Conservation (phyloP, 139 green algal species). For the Bryopsis sp. region DNA sequence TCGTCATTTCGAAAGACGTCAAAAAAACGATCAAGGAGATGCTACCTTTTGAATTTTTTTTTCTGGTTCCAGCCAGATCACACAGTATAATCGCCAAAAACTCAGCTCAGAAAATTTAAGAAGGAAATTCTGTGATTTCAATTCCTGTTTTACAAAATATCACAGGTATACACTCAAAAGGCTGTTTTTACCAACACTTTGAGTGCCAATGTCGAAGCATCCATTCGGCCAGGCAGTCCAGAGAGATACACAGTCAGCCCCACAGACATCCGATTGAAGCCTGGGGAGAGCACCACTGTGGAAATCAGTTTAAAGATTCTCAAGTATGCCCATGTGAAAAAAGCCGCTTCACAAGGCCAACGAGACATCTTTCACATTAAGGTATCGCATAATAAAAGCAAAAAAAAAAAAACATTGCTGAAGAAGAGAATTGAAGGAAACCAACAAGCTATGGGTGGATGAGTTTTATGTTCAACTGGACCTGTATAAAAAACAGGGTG, state of each 20-base stretch:
- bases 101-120: too few relatives aligned
- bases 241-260: constrained; percentile 56
- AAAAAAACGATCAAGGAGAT: too few relatives aligned
- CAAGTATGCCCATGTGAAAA: constrained; percentile 47
- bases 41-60: too few relatives aligned
- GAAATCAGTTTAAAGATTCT: constrained; percentile 45
- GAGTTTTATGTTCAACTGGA: too few relatives aligned
- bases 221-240: constrained; percentile 44
- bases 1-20: too few relatives aligned
- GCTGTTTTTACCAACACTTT: constrained; percentile 51
- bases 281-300: constrained; percentile 26
- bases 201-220: constrained; percentile 39
- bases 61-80: too few relatives aligned
- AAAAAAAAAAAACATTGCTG: not conserved
- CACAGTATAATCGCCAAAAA: too few relatives aligned
- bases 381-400: constrained; percentile 21
- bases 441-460: not conserved
- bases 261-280: constrained; percentile 32
- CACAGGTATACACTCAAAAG: constrained; percentile 46
- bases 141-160: too few relatives aligned
- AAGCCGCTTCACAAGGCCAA: constrained; percentile 47
- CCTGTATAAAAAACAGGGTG: too few relatives aligned
- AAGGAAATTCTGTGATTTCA: too few relatives aligned
- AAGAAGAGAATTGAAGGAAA: not conserved
- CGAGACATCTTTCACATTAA: constrained; percentile 71